Evolutionary conservation across 192 early-diverging fungal species (phyloP).

Genomic region (Coemansia sp.): DNA sequence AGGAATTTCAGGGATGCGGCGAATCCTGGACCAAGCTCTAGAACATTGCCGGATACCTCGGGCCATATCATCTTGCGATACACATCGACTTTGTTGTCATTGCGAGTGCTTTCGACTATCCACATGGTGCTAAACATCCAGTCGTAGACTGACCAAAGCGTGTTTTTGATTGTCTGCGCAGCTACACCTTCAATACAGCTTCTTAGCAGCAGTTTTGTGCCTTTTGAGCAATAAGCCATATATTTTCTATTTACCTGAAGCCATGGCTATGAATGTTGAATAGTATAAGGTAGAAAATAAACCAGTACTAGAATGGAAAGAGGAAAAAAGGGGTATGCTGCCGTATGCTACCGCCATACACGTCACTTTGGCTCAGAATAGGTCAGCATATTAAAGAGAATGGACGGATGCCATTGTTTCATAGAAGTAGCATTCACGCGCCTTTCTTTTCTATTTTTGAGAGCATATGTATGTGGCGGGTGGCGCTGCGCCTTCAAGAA

Average conservation of each 20-base stretch:
- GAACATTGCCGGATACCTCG: constrained; percentile 39
- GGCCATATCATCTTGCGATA: constrained; percentile 41
- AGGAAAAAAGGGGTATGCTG: background rate
- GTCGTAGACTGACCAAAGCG: constrained; percentile 11
- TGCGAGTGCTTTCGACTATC: constrained; percentile 32
- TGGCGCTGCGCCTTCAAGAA: too few relatives aligned
- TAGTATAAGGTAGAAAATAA: background rate
- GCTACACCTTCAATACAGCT: background rate
- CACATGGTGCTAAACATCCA: constrained; percentile 35
- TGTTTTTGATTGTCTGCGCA: background rate
- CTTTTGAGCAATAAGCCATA: too few relatives aligned
- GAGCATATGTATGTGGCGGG: background rate
- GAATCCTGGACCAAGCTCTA: constrained; percentile 46
- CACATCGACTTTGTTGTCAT: constrained; percentile 34
- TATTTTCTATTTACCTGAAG: background rate
- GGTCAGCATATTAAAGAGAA: too few relatives aligned
- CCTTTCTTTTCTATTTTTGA: background rate
- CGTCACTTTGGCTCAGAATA: too few relatives aligned
- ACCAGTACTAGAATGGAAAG: background rate
- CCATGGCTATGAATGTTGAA: background rate
- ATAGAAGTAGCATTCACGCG: background rate
- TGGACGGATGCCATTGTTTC: background rate
- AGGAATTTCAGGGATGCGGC: constrained; percentile 37
- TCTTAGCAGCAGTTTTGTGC: too few relatives aligned
- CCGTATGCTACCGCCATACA: too few relatives aligned